These are phyloP conservation scores for Favolaschia claudopus DNA, from an alignment of 768 basidiomycete genomes.

Conservation along the genomic window DNA sequence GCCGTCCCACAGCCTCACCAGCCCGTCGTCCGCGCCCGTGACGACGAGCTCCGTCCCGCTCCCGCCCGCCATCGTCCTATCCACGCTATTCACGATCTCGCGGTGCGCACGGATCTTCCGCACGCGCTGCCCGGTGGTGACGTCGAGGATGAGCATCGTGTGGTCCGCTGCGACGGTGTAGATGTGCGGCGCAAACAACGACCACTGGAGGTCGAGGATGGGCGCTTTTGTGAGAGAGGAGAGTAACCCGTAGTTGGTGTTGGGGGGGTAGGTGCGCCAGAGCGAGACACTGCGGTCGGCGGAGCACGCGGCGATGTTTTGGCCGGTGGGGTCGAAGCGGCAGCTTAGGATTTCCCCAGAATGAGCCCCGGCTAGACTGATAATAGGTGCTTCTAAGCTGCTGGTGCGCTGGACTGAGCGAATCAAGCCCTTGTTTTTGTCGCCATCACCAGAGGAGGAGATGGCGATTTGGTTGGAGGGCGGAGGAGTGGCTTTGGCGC, in stretches of 20 bases:
- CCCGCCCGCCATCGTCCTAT: constrained; percentile 85
- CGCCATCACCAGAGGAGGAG: constrained; percentile 74
- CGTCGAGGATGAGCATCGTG: constrained; percentile 75
- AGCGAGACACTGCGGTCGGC: constrained; percentile 89
- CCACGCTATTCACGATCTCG: constrained; percentile 90
- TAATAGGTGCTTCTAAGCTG: constrained; percentile 91
- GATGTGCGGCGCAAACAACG: constrained; percentile 71
- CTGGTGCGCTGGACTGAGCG: constrained; percentile 92
- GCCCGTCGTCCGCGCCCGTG: constrained; percentile 92
- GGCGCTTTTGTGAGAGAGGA: constrained; percentile 88
- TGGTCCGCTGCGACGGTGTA: constrained; percentile 94
- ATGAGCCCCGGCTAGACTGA: constrained; percentile 89
- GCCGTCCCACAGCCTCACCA: constrained; percentile 92
- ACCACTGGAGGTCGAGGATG: constrained; percentile 93
- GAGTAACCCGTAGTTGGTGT: constrained; percentile 90
- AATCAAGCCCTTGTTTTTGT: constrained; percentile 82
- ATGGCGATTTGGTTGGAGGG: constrained; percentile 75
- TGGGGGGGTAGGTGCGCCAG: constrained; percentile 92
- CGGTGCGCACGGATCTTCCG: constrained; percentile 88
- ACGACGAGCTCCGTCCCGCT: constrained; percentile 86
- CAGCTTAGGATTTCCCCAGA: constrained; percentile 92
- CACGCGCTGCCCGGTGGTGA: constrained; percentile 83
- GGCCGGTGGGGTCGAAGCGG: constrained; percentile 93
- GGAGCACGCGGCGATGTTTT: constrained; percentile 92
- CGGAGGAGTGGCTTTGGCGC: constrained; percentile 59